Evolutionary conservation across 192 early-diverging fungal genomes (phyloP).

Genomic region (Linderina pennispora): DNA sequence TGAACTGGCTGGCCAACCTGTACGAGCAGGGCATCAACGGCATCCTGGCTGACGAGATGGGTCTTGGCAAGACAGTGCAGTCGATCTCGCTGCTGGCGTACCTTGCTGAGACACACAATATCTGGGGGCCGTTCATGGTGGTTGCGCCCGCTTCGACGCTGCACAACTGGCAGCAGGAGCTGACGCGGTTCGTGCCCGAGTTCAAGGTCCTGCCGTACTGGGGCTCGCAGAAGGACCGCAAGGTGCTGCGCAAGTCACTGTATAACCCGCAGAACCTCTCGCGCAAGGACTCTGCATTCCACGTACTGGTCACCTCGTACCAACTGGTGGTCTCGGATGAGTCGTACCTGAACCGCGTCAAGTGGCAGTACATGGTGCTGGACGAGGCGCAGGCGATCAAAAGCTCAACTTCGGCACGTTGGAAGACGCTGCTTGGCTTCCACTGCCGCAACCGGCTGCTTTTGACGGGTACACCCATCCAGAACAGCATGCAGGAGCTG

Average conservation of each 20-base stretch:
- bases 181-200: constrained; percentile 70
- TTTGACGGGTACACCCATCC: constrained; percentile 89
- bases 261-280: constrained; percentile 71
- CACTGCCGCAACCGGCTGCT: constrained; percentile 79
- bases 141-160: constrained; percentile 84
- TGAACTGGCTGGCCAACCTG: constrained; percentile 80
- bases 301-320: constrained; percentile 87
- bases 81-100: constrained; percentile 86
- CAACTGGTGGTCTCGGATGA: constrained; percentile 81
- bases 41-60: constrained; percentile 86
- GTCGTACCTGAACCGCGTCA: constrained; percentile 70
- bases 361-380: constrained; percentile 95
- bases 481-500: constrained; percentile 92
- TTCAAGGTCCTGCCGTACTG: constrained; percentile 84
- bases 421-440: constrained; percentile 80
- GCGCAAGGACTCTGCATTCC: constrained; percentile 73
- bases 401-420: constrained; percentile 77
- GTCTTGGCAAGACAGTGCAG: constrained; percentile 84
- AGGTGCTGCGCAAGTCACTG: constrained; percentile 69
- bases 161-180: constrained; percentile 92
- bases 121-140: constrained; percentile 90
- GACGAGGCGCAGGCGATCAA: constrained; percentile 96
- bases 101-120: constrained; percentile 76
- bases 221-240: constrained; percentile 78
- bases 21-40: constrained; percentile 91